Percentiles rank a stretch among this genome's conserved stretches.
Evolutionary conservation across 805 yeast species (phyloP).

Genomic region (Barnettozyma sucrosica): DNA sequence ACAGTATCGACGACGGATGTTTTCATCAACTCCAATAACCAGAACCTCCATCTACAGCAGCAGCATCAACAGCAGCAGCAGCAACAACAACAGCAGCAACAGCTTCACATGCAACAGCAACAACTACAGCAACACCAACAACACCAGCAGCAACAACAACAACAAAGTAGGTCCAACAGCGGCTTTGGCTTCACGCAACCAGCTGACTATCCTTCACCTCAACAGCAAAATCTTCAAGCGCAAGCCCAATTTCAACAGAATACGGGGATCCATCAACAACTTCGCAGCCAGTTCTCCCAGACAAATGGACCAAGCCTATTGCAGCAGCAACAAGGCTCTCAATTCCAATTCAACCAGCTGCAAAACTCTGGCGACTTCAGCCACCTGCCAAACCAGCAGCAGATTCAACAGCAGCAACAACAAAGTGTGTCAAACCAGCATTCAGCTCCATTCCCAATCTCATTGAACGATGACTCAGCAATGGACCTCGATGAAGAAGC

Average conservation of each 20-base stretch:
- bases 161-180: conserved; percentile 14
- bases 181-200: conserved; percentile 9
- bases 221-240: conserved; percentile 11
- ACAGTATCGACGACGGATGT: conserved; percentile 93
- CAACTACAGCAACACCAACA: conserved; percentile 21
- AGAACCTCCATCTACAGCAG: conserved; percentile 9
- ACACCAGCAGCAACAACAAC: conserved; percentile 21
- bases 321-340: conserved; percentile 9
- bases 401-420: conserved; percentile 14
- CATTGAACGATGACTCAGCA: conserved; percentile 22
- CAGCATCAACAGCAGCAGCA: conserved; percentile 19
- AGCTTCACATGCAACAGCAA: conserved; percentile 22
- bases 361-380: conserved; percentile 5
- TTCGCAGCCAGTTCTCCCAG: conserved; percentile 11
- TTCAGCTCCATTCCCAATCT: conserved; percentile 31
- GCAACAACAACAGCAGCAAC: conserved; percentile 19
- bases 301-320: background rate
- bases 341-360: conserved; percentile 6
- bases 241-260: conserved; percentile 13
- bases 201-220: conserved; percentile 11
- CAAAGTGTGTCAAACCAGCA: conserved; percentile 15
- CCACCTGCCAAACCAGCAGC: conserved; percentile 10
- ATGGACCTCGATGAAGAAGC: conserved; percentile 46
- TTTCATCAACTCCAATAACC: conserved; percentile 44
- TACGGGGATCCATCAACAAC: conserved; percentile 19